Evolutionary conservation across 768 basidiomycete species (phyloP), one percentile per base, ranked within the genome.

Genomic region (Gymnopilus dilepis): DNA sequence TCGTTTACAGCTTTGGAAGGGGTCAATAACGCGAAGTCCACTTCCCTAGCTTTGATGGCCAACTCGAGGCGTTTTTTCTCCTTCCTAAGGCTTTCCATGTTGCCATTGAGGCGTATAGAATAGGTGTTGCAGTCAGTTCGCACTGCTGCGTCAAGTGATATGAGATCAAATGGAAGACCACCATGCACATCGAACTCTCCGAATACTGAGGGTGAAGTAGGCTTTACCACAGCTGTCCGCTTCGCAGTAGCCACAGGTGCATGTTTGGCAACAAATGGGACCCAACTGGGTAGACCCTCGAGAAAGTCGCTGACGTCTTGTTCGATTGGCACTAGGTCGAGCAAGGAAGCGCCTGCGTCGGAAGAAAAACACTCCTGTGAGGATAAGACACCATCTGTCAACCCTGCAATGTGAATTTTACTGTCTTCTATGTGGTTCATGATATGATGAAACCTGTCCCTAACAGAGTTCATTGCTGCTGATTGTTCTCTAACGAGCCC

Each of bases 101-200:
- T 78, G n/a, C 85, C 86, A 3, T 78, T 78, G 15, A 93, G 80
- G 60, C 83, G 77, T 76, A 93, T 85, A 51, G 86, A 76, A 66
- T 85, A 86, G n/a, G 84, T 74, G 70, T 94, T 92, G 45, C 83
- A 83, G 70, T 92, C 87, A 12, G 82, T 71, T 30, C 92, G 87
- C 60, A 93, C 87, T 56, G 78, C 76, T 41, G 84, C 82, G 69
- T 96, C 89, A 37, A 95, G 76, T 40, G 76, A 74, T 37, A 79
- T 64, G 33, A 86, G 75, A 59, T 90, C 85, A 68, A 92, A 81
- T 2, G 87, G 85, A 15, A 84, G 69, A 54, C 81, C 80, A 15
- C 78, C 63, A 9, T 50, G 52, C 41, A 56, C 59, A 48, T 62
- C 34, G n/a, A 57, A 61, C 19, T 62, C 54, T 28, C 52, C 45